Conservation (phyloP, 768 basidiomycete genomes). For the Amanita subjunquillea region DNA sequence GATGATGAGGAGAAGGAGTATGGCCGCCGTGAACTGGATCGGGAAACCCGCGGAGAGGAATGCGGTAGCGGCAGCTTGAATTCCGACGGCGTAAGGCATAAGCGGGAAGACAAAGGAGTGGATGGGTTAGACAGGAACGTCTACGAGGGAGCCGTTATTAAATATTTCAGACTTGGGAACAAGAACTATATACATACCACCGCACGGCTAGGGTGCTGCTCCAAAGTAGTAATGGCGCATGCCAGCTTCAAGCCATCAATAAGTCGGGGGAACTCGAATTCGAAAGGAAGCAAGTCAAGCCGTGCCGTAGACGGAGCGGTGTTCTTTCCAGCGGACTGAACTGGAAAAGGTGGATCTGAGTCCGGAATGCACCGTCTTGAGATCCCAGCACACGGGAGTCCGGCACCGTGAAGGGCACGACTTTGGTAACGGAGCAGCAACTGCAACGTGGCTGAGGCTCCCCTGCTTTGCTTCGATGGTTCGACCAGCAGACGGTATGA, state of each 20-base stretch:
- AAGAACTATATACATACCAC: background rate
- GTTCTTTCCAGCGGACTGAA: background rate
- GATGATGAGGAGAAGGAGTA: slow-evolving; percentile 37
- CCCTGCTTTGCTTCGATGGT: slow-evolving; percentile 2
- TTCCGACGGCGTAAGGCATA: slow-evolving; percentile 43
- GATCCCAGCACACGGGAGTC: background rate
- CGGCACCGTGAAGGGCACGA: slow-evolving; percentile 1
- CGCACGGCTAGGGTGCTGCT: background rate
- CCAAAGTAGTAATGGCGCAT: background rate
- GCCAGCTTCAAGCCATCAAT: background rate
- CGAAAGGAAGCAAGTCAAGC: background rate
- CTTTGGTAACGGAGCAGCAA: background rate
- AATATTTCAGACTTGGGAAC: background rate
- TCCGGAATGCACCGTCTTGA: background rate
- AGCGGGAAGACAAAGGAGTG: slow-evolving; percentile 14
- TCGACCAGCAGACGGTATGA: background rate
- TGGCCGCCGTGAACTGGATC: slow-evolving; percentile 35
- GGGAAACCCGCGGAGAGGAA: slow-evolving; percentile 42
- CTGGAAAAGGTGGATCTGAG: background rate
- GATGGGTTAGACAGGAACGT: slow-evolving; percentile 5
- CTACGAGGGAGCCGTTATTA: background rate
- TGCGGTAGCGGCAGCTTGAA: slow-evolving; percentile 36
- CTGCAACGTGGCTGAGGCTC: background rate
- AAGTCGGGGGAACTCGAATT: background rate
- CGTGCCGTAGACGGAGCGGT: background rate